Conservation (phyloP, 306 rosid species). For the Rubus parviflorus region DNA sequence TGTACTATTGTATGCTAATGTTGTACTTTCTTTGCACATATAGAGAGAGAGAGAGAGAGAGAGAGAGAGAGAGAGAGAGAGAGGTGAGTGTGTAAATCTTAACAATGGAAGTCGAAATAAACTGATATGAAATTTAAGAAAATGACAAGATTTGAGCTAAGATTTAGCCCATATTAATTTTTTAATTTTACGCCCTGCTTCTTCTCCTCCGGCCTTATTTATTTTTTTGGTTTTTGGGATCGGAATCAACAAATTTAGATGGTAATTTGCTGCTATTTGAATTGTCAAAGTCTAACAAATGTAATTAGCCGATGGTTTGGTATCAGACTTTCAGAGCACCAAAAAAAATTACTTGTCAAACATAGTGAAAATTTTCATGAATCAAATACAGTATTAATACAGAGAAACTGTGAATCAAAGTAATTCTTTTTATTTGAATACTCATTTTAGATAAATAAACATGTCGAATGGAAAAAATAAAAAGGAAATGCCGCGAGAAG, state of each 20-base stretch:
- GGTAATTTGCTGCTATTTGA: neutral
- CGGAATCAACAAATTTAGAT: neutral
- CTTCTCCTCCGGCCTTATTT: neutral
- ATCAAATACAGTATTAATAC: neutral
- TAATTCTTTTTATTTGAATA: neutral
- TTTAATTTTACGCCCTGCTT: neutral
- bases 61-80: conserved; percentile 8
- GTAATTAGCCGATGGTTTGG: no score
- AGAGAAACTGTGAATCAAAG: neutral
- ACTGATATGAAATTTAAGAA: conserved; percentile 17
- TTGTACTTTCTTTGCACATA: neutral
- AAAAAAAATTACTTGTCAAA: no score
- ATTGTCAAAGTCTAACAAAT: neutral
- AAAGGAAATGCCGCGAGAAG: neutral
- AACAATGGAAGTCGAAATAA: conserved; percentile 24
- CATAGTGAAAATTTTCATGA: no score
- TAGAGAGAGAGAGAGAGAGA: conserved; percentile 8
- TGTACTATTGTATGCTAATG: conserved; percentile 27
- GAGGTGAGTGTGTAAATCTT: conserved; percentile 30
- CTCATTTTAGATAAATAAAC: neutral
- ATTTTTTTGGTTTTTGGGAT: neutral
- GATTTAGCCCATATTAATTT: neutral
- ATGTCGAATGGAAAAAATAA: neutral
- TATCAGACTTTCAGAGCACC: no score
- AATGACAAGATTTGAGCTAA: neutral